A percentile compares a stretch with the other conserved stretches of the same genome.
Conservation (phyloP, 306 rosid genomes). For the Corylus avellana region DNA sequence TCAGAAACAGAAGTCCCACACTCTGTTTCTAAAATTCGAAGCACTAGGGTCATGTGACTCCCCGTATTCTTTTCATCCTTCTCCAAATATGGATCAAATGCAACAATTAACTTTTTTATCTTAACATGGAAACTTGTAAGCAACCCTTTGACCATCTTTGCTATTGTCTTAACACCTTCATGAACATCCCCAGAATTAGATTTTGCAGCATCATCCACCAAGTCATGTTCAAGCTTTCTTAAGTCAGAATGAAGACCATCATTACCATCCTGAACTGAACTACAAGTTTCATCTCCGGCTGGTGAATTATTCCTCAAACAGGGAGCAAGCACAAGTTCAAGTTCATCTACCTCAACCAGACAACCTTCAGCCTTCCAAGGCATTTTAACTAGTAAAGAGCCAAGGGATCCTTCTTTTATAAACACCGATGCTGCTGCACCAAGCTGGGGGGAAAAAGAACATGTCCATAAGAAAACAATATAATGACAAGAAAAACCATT, state of each 20-base stretch:
- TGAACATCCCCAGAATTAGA: conserved; percentile 69
- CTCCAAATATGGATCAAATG: conserved; percentile 69
- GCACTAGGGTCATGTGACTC: conserved; percentile 53
- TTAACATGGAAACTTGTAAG: conserved; percentile 85
- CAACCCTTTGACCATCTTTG: conserved; percentile 79
- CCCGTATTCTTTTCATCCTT: conserved; percentile 34
- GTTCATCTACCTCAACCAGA: conserved; percentile 81
- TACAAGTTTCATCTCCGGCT: conserved; percentile 45
- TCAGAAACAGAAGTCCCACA: conserved; percentile 87
- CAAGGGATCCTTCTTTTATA: conserved; percentile 91
- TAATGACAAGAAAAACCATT: background rate
- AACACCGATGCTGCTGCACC: conserved; percentile 51
- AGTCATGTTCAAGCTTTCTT: conserved; percentile 39
- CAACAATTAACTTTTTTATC: conserved; percentile 65
- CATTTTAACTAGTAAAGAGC: conserved; percentile 69
- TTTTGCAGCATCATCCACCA: conserved; percentile 43
- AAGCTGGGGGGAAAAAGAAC: conserved; percentile 41
- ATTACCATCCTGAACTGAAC: conserved; percentile 32
- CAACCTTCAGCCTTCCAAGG: conserved; percentile 91
- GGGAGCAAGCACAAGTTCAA: conserved; percentile 81
- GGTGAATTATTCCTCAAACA: conserved; percentile 33
- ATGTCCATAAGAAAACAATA: conserved; percentile 19
- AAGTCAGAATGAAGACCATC: conserved; percentile 23
- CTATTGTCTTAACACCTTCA: conserved; percentile 93
- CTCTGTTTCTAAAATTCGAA: conserved; percentile 72